Evolutionary conservation across 2,329 filamentous ascomycete genomes (phyloP).

Genomic region (Pyrenochaeta sp.): DNA sequence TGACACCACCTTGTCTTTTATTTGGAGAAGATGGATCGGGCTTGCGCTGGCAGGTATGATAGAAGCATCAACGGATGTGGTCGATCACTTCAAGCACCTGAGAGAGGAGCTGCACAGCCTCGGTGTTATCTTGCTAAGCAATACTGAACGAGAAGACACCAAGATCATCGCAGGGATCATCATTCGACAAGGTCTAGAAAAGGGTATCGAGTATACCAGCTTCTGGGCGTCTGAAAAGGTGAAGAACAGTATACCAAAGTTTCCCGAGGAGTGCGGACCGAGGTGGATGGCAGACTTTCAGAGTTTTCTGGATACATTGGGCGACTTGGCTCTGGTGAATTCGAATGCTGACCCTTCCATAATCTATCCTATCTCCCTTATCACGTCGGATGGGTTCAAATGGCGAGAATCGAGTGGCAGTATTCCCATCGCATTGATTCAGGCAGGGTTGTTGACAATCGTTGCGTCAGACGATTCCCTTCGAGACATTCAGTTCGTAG

Average conservation of each 20-base stretch:
- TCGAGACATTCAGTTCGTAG: slow-evolving; percentile 31
- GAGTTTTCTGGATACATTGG: slow-evolving; percentile 34
- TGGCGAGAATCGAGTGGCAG: slow-evolving; percentile 22
- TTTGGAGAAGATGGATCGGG: slow-evolving; percentile 42
- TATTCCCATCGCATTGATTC: slow-evolving; percentile 22
- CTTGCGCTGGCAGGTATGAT: slow-evolving; percentile 41
- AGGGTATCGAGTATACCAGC: slow-evolving; percentile 27
- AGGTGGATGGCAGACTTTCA: slow-evolving; percentile 42
- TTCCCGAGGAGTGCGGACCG: slow-evolving; percentile 24
- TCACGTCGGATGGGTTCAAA: slow-evolving; percentile 29
- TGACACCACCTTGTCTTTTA: slow-evolving; percentile 18
- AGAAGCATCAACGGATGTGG: slow-evolving; percentile 21
- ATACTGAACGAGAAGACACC: slow-evolving; percentile 36
- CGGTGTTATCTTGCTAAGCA: slow-evolving; percentile 34
- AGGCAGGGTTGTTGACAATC: slow-evolving; percentile 31
- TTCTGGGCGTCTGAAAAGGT: slow-evolving; percentile 41
- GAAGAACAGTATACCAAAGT: slow-evolving; percentile 27
- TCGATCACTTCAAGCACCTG: slow-evolving; percentile 20
- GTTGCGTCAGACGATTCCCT: slow-evolving; percentile 24
- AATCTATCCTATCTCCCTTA: slow-evolving; percentile 32
- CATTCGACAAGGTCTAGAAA: slow-evolving; percentile 33
- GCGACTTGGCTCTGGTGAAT: slow-evolving; percentile 21
- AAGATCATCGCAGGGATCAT: slow-evolving; percentile 43
- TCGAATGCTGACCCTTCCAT: slow-evolving; percentile 18
- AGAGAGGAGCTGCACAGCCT: slow-evolving; percentile 22